A percentile compares a stretch with the other conserved stretches of the same genome.
These are phyloP conservation scores for Waitea zeae DNA, from an alignment of 1,284 basidiomycete genomes.

Conservation along the genomic window DNA sequence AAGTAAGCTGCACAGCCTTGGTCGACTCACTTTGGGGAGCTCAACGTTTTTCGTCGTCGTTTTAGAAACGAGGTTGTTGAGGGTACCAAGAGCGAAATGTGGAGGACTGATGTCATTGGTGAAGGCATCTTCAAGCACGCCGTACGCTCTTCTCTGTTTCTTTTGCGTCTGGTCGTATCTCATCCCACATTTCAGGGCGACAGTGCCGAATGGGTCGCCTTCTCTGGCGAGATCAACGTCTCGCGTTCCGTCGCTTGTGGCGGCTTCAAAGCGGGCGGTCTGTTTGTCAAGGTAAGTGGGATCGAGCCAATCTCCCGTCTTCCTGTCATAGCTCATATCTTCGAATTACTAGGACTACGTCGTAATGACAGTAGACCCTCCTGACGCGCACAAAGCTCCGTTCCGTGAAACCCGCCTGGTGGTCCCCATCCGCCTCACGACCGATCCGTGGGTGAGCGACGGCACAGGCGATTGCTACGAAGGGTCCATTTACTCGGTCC, in stretches of 20 bases:
- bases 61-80: constrained; percentile 7
- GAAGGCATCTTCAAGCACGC: constrained; percentile 38
- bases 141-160: constrained; percentile 18
- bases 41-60: too few species aligned
- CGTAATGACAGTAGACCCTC: constrained; percentile 29
- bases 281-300: constrained; percentile 43
- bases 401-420: constrained; percentile 33
- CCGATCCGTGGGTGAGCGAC: constrained; percentile 32
- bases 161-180: not conserved
- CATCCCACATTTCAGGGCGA: constrained; percentile 26
- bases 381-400: constrained; percentile 24
- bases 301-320: too few species aligned
- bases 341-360: constrained; percentile 27
- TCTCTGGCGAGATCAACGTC: constrained; percentile 40
- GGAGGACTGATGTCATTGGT: constrained; percentile 45
- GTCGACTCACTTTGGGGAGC: not conserved
- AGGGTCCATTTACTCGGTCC: too few species aligned
- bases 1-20: constrained; percentile 20
- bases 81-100: constrained; percentile 49
- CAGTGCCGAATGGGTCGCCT: constrained; percentile 39
- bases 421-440: constrained; percentile 33
- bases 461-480: constrained; percentile 13
- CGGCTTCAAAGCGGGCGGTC: constrained; percentile 46
- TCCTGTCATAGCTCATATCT: not conserved
- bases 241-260: constrained; percentile 27